These are phyloP conservation scores for Lasiosphaeria hispida DNA, from an alignment of 495 filamentous ascomycete species.

Conservation along the genomic window DNA sequence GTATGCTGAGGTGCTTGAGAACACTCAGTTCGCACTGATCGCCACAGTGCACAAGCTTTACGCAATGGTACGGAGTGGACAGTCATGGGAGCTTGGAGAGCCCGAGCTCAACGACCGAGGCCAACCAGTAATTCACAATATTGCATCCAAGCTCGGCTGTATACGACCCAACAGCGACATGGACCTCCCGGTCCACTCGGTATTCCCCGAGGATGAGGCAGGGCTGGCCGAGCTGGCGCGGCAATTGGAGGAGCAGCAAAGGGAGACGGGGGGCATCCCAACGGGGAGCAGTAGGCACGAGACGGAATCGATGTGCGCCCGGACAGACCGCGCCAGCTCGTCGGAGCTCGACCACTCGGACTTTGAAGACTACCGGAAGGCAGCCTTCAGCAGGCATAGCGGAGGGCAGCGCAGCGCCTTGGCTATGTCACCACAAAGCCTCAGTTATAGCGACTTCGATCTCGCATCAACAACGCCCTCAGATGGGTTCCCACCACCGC, in stretches of 20 bases:
- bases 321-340: slow-evolving; percentile 50
- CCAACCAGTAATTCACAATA: slow-evolving; percentile 56
- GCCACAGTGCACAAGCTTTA: slow-evolving; percentile 59
- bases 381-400: slow-evolving; percentile 32
- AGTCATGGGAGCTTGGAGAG: slow-evolving; percentile 54
- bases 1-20: slow-evolving; percentile 58
- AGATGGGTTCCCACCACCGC: slow-evolving; percentile 26
- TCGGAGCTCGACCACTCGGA: slow-evolving; percentile 53
- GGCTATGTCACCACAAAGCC: slow-evolving; percentile 47
- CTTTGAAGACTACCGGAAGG: slow-evolving; percentile 49
- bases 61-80: slow-evolving; percentile 53
- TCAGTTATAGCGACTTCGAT: slow-evolving; percentile 45
- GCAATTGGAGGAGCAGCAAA: slow-evolving; percentile 45
- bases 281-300: slow-evolving; percentile 32
- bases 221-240: slow-evolving; percentile 50
- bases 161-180: slow-evolving; percentile 53
- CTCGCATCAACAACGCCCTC: slow-evolving; percentile 29
- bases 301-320: slow-evolving; percentile 33
- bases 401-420: slow-evolving; percentile 25
- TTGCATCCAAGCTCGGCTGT: slow-evolving; percentile 55
- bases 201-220: slow-evolving; percentile 54
- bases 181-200: slow-evolving; percentile 51
- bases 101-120: slow-evolving; percentile 56
- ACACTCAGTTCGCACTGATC: slow-evolving; percentile 55
- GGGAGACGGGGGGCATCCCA: slow-evolving; percentile 28